Base-by-base conservation (phyloP, 139 green algal genomes). In the Ettlia oleoabundans region DNA sequence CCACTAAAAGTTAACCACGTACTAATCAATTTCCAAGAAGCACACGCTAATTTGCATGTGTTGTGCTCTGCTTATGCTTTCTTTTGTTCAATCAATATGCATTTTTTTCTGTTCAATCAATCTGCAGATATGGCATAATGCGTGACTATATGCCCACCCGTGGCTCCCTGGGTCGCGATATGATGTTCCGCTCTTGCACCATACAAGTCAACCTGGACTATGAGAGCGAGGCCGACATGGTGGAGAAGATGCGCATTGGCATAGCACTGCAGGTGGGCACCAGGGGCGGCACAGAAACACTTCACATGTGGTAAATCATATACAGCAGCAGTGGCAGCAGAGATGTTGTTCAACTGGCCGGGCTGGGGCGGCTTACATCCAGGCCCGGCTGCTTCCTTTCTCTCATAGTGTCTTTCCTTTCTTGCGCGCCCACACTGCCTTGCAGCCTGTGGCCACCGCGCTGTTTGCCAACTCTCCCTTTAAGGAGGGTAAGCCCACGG, bases 161-260 rank as follows among this genome's bases (percentile, higher is more conserved):
- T 0, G 97, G 97, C 43, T 92, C 61, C 24, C 88, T 97, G 74
- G 97, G 97, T 0, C 90, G 95, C 53, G 97, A 99, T 89, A 99
- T 99, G 97, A 99, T 99, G 97, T 98, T 99, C 87, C 88, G 97
- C 22, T 98, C 95, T 2, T 98, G 93, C 87, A 99, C 97, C 28
- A 94, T 99, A 35, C 97, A 99, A 93, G 92, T 99, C 15, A 99
- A 99, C 89, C 88, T 99, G 43, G 97, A 99, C 89, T 99, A 97
- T 88, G 93, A 97, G 82, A 92, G 83, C 8, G 97, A 99, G 88
- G 37, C 71, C 58, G 97, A 99, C 92, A 99, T 99, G 96, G 87
- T 99, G 30, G 88, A 98, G 77, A 99, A 99, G 88, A 96, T 98
- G 86, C 86, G 96, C 3, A 94, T 98, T 13, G 94, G 94, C 10